Conservation (phyloP, 306 rosid genomes). For the Pueraria montana region DNA sequence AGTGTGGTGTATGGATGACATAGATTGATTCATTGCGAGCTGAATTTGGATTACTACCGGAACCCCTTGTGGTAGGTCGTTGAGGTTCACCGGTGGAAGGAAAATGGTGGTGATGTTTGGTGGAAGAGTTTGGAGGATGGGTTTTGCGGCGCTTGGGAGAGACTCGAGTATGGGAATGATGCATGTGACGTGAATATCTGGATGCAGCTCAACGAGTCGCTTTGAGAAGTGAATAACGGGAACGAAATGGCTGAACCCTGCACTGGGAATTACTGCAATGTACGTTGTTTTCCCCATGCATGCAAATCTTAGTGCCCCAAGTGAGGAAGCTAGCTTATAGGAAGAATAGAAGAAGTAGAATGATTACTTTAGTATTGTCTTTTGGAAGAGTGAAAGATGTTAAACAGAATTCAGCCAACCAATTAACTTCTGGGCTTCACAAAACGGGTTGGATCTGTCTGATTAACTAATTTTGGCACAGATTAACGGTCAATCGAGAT, state of each 20-base stretch:
- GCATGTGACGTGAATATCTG: neutral
- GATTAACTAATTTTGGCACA: too few relatives aligned
- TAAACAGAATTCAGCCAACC: too few relatives aligned
- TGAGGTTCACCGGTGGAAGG: neutral
- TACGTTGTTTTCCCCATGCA: neutral
- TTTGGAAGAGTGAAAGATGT: too few relatives aligned
- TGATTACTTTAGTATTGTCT: too few relatives aligned
- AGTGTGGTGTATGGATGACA: neutral
- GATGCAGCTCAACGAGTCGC: neutral
- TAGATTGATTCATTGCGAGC: neutral
- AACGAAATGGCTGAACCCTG: neutral
- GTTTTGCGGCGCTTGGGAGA: neutral
- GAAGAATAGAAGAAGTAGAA: too few relatives aligned
- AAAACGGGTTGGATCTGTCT: too few relatives aligned
- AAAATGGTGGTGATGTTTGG: neutral
- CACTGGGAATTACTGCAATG: neutral
- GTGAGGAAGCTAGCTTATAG: too few relatives aligned
- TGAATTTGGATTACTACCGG: neutral
- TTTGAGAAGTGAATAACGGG: neutral
- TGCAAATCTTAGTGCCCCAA: too few relatives aligned
- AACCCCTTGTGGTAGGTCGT: neutral
- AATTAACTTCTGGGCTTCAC: too few relatives aligned
- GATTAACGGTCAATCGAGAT: too few relatives aligned
- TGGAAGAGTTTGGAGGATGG: neutral
- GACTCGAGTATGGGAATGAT: neutral